Conservation (phyloP, 2,329 filamentous ascomycete genomes). For the Sphaerostilbella broomeana region DNA sequence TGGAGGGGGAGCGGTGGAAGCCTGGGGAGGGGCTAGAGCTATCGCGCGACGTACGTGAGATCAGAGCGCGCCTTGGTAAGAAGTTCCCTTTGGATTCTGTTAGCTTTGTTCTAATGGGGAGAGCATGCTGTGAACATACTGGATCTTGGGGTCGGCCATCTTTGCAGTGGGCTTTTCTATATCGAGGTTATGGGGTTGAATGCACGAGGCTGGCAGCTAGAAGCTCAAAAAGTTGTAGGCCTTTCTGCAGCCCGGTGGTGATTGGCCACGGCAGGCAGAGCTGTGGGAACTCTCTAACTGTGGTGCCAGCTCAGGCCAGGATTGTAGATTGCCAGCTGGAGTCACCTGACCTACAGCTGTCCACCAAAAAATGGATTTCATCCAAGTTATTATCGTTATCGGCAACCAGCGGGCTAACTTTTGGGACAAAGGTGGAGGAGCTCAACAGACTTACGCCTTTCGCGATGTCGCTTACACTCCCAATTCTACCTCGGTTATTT, state of each 20-base stretch:
- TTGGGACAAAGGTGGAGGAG: conserved; percentile 6
- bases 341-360: conserved; percentile 4
- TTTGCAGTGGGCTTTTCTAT: conserved; percentile 17
- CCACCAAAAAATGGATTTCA: conserved; percentile 14
- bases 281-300: conserved; percentile 5
- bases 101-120: conserved; percentile 18
- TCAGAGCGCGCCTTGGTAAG: conserved; percentile 82
- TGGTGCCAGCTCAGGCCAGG: not conserved
- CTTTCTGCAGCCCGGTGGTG: conserved; percentile 14
- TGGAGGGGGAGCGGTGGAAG: conserved; percentile 11
- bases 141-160: conserved; percentile 66
- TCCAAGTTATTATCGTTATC: conserved; percentile 10
- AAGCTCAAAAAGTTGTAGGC: conserved; percentile 28
- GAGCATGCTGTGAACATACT: conserved; percentile 42
- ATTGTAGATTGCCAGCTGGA: not conserved
- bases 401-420: conserved; percentile 13
- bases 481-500: conserved; percentile 4
- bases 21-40: conserved; percentile 10
- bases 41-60: conserved; percentile 66
- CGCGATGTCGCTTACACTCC: conserved; percentile 2
- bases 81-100: conserved; percentile 59
- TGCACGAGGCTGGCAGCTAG: conserved; percentile 30
- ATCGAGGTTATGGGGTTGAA: conserved; percentile 17
- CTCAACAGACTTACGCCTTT: conserved; percentile 3
- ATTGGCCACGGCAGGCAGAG: conserved; percentile 21